Evolutionary conservation across 208 protist genomes (phyloP), one percentile per base, ranked within the genome.

Genomic region (Trypanosoma caninum): DNA sequence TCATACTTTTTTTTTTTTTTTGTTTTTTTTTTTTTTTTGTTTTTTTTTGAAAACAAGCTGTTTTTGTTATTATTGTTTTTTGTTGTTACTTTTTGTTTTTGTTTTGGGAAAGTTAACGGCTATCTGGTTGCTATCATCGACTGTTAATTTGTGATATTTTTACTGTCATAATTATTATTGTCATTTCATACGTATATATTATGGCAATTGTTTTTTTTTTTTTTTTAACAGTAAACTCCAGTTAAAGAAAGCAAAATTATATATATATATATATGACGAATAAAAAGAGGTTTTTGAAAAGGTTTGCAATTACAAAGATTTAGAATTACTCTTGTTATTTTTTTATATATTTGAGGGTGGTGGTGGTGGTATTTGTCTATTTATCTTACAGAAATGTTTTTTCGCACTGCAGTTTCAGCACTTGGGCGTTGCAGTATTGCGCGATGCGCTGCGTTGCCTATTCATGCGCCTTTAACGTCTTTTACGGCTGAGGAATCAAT

Each of bases 401-500:
- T 74, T 27, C 54, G 70, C 42, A 66, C 52, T 10, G 41, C 55
- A 57, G 47, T 52, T 23, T 47, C 69, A 6, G 28, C 83, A 25
- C 63, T 86, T 63, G 63, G 69, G 40, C 76, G 76, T 51, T 80
- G 75, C 25, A 42, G 16, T 22, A 31, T 59, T 40, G 25, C 48
- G 0, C 48, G 16, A 23, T 31, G 60, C 11, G 37, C 35, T 14
- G 27, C 60, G 18, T 7, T 33, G 54, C 22, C 18, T 50, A 40
- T 35, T 0, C 74, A 67, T 30, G 48, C 55, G 10, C 75, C 74
- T 9, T 45, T 82, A 14, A 86, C 74, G 18, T 54, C 67, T 34
- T 63, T 91, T 16, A 76, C 74, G 4, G 80, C 82, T 20, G 83
- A 91, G 14, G 87, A 93, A 50, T 68, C 60, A 45, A 88, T 88